Evolutionary conservation across 192 early-diverging fungal genomes (phyloP).

Genomic region (Mortierella alpina): DNA sequence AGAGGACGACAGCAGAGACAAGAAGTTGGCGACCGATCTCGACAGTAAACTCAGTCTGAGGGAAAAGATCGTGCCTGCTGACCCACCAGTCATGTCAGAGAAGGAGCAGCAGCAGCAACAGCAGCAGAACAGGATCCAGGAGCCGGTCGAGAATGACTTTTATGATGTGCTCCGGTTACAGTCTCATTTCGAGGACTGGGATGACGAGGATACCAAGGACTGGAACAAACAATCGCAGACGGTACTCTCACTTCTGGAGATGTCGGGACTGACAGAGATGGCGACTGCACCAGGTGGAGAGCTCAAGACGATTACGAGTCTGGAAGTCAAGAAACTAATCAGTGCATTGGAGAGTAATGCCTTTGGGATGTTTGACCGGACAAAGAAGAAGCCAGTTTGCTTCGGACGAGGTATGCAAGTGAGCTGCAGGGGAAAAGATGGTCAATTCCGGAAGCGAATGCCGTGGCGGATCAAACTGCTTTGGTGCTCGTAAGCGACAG

Average conservation of each 20-base stretch:
- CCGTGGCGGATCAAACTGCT: background rate
- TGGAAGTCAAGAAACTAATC: slow-evolving; percentile 67
- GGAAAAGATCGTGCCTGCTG: background rate
- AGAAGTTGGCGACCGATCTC: too few relatives aligned
- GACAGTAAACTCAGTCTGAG: background rate
- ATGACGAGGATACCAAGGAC: slow-evolving; percentile 62
- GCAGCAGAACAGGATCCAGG: slow-evolving; percentile 7
- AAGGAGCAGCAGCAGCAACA: background rate
- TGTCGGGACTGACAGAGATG: slow-evolving; percentile 55
- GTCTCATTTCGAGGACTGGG: slow-evolving; percentile 73
- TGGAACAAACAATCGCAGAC: slow-evolving; percentile 67
- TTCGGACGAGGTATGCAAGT: slow-evolving; percentile 58
- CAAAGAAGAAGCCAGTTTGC: slow-evolving; percentile 48
- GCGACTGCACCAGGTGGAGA: slow-evolving; percentile 16
- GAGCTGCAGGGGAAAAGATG: background rate
- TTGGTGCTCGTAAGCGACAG: background rate
- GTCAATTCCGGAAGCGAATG: background rate
- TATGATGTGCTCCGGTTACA: slow-evolving; percentile 59
- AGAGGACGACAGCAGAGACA: too few relatives aligned
- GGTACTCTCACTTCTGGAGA: slow-evolving; percentile 55
- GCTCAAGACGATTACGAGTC: slow-evolving; percentile 2
- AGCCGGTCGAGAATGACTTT: slow-evolving; percentile 55
- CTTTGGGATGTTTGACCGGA: slow-evolving; percentile 70
- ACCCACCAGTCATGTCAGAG: background rate
- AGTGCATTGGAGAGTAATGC: slow-evolving; percentile 74